phyloP scores from a whole-genome alignment of 441 rosid species.

The Aleurites moluccanus region DNA sequence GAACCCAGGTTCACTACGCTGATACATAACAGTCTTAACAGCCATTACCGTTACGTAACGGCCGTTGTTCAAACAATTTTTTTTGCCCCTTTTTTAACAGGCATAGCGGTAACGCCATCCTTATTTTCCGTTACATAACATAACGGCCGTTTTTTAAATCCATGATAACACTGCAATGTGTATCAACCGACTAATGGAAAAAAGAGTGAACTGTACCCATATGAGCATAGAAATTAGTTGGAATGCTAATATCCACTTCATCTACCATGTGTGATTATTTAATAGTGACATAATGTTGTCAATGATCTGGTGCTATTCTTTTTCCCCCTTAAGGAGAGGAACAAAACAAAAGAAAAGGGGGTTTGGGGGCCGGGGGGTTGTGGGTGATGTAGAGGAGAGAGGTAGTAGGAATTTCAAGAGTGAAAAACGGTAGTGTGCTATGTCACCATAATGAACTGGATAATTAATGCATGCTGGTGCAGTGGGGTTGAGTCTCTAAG shows the following conservation, averaged over 20 bases:
- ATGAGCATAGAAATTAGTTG: not conserved
- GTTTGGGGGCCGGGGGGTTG: no score
- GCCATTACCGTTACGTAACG: no score
- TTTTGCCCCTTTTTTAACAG: no score
- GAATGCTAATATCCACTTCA: not conserved
- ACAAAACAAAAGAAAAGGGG: not conserved
- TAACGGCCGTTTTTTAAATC: no score
- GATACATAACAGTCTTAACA: no score
- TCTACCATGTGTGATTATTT: not conserved
- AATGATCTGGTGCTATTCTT: not conserved
- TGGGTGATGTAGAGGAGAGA: not conserved
- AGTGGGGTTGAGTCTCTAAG: no score
- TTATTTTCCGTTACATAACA: no score
- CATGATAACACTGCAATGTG: no score
- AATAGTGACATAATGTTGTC: not conserved
- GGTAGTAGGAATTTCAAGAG: not conserved
- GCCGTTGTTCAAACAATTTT: no score
- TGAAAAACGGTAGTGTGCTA: not conserved
- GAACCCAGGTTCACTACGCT: no score
- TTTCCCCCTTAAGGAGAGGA: not conserved
- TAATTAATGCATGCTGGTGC: no score
- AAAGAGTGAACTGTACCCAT: not conserved
- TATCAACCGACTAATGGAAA: not conserved
- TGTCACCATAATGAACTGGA: not conserved
- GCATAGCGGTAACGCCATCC: no score